Conservation (phyloP, 192 early-diverging fungal species). For the Jimgerdemannia flammicorona region DNA sequence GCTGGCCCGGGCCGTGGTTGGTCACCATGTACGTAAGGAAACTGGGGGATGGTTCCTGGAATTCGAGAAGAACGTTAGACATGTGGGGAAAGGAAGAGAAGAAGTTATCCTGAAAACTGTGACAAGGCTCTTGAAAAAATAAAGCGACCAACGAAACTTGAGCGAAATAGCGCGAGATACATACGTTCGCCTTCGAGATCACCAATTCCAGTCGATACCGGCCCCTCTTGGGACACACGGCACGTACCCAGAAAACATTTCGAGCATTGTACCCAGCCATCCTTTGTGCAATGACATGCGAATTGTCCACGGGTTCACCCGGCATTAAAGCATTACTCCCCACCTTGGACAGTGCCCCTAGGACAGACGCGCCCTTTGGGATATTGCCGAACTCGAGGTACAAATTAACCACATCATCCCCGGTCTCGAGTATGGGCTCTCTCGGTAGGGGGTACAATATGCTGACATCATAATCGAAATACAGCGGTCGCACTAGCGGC, state of each 20-base stretch:
- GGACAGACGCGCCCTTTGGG: not conserved
- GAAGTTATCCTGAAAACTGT: not conserved
- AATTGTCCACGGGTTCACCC: not conserved
- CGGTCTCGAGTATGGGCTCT: slow-evolving; percentile 1
- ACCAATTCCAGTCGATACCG: not conserved
- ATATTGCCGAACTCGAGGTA: slow-evolving; percentile 1
- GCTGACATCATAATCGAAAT: not conserved
- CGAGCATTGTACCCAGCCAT: slow-evolving; percentile 2
- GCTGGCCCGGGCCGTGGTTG: not conserved
- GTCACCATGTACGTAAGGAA: not conserved
- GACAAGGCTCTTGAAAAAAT: not conserved
- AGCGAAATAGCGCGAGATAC: not conserved
- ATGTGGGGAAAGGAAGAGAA: not conserved
- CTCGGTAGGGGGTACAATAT: slow-evolving; percentile 3
- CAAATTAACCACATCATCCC: slow-evolving; percentile 3
- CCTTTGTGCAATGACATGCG: not conserved
- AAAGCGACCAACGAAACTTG: not conserved
- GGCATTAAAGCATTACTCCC: not conserved
- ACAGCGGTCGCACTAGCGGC: slow-evolving; percentile 23
- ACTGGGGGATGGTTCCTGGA: slow-evolving; percentile 14
- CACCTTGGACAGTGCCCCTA: not conserved
- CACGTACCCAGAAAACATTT: slow-evolving; percentile 7
- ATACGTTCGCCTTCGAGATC: not conserved
- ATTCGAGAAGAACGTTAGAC: not conserved
- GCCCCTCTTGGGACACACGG: not conserved